Conservation (phyloP, 805 yeast species). For the Kazachstania kunashirensis region DNA sequence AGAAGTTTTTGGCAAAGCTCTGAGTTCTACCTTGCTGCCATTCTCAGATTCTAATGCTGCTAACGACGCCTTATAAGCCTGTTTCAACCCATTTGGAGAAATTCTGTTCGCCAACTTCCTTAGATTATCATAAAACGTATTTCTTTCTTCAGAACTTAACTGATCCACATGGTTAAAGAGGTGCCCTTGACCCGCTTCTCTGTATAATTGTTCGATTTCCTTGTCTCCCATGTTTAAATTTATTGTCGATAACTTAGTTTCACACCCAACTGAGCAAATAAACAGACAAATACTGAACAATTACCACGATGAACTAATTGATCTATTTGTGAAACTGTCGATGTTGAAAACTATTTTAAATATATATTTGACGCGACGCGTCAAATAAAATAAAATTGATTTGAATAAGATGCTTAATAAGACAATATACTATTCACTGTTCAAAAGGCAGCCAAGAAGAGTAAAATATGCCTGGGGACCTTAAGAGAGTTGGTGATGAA, state of each 20-base stretch:
- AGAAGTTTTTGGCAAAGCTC: slow-evolving; percentile 47
- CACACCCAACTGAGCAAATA: too few species aligned
- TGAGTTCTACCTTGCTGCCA: slow-evolving; percentile 18
- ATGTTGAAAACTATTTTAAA: too few species aligned
- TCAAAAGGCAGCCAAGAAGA: not conserved
- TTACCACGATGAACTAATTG: too few species aligned
- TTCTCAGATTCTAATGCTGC: slow-evolving; percentile 22
- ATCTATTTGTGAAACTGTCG: too few species aligned
- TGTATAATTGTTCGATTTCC: slow-evolving; percentile 27
- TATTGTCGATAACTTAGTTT: too few species aligned
- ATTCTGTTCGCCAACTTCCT: slow-evolving; percentile 11
- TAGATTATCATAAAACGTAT: slow-evolving; percentile 29
- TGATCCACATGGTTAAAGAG: slow-evolving; percentile 40
- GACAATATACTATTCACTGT: not conserved
- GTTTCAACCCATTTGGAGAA: slow-evolving; percentile 29
- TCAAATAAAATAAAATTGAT: not conserved
- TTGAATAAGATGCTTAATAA: not conserved
- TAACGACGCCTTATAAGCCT: slow-evolving; percentile 35
- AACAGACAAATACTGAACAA: too few species aligned
- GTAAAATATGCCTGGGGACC: not conserved
- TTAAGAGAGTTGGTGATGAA: slow-evolving; percentile 1
- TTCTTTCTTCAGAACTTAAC: slow-evolving; percentile 31
- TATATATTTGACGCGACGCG: slow-evolving; percentile 39
- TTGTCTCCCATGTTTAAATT: too few species aligned
- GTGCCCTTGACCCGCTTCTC: slow-evolving; percentile 44